A percentile compares a stretch with the other conserved stretches of the same genome.
Evolutionary conservation across 805 yeast genomes (phyloP).

Genomic region (Saturnispora saitoi): DNA sequence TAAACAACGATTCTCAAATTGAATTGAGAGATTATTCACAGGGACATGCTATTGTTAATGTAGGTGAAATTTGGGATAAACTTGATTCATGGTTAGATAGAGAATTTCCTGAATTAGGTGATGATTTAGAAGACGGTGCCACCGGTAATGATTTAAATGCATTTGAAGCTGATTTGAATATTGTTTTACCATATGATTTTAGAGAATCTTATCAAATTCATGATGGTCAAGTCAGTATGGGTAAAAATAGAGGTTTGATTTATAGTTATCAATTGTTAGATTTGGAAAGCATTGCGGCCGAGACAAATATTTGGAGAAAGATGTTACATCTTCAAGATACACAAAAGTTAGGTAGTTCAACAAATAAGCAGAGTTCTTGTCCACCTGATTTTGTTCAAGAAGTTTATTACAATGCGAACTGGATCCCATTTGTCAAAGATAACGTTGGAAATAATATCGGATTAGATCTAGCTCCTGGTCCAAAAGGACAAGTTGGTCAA

Average conservation of each 20-base stretch:
- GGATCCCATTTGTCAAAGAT: slow-evolving; percentile 91
- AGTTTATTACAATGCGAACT: slow-evolving; percentile 77
- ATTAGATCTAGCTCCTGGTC: slow-evolving; percentile 78
- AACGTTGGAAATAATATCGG: slow-evolving; percentile 88
- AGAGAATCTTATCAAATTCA: slow-evolving; percentile 72
- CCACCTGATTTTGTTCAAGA: slow-evolving; percentile 71
- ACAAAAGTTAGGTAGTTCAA: slow-evolving; percentile 14
- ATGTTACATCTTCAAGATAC: slow-evolving; percentile 33
- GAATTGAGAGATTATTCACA: slow-evolving; percentile 32
- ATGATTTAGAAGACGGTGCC: slow-evolving; percentile 70
- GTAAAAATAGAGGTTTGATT: slow-evolving; percentile 66
- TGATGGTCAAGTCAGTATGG: slow-evolving; percentile 84
- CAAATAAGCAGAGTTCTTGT: slow-evolving; percentile 44
- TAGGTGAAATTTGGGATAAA: slow-evolving; percentile 80
- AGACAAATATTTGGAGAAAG: slow-evolving; percentile 79
- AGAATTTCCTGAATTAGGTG: slow-evolving; percentile 73
- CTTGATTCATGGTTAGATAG: slow-evolving; percentile 75
- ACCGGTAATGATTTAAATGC: slow-evolving; percentile 72
- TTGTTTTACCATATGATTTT: slow-evolving; percentile 72
- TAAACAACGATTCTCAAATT: slow-evolving; percentile 47
- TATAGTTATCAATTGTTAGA: slow-evolving; percentile 77
- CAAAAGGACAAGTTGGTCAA: slow-evolving; percentile 78
- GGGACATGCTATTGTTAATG: slow-evolving; percentile 53
- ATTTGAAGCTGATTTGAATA: slow-evolving; percentile 73
- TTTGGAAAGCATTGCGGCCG: slow-evolving; percentile 69